These are phyloP conservation scores for Sanghuangporus weigelae DNA, from an alignment of 1,284 basidiomycete genomes.

Conservation along the genomic window DNA sequence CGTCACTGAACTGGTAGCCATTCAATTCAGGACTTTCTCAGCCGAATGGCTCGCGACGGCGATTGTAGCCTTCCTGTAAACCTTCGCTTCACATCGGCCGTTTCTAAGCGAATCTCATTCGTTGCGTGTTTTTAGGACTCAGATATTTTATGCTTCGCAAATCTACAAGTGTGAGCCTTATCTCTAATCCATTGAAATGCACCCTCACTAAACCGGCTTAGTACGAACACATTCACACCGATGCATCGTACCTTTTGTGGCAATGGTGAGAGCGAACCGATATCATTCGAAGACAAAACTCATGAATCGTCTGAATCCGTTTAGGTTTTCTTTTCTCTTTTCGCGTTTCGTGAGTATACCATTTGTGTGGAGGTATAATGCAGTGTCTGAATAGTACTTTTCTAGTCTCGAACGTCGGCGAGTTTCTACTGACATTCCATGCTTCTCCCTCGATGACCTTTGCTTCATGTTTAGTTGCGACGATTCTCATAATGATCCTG, in stretches of 20 bases:
- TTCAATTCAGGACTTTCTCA: conserved; percentile 1
- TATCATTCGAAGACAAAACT: neutral
- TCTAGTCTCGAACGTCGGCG: neutral
- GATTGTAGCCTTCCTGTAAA: conserved; percentile 7
- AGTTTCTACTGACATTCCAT: neutral
- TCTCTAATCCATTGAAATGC: neutral
- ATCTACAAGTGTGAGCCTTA: conserved; percentile 3
- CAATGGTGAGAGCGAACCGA: neutral
- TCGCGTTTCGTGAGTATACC: neutral
- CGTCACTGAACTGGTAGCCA: neutral
- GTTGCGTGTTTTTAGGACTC: neutral
- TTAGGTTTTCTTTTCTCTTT: neutral
- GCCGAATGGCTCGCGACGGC: neutral
- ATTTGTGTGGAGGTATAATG: neutral
- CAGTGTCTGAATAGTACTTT: neutral
- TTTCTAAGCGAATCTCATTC: neutral
- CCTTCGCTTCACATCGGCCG: neutral
- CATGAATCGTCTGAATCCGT: neutral
- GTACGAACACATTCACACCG: neutral
- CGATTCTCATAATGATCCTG: neutral
- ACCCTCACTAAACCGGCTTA: neutral
- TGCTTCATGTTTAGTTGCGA: neutral
- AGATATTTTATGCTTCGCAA: conserved; percentile 8
- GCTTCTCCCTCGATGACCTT: neutral
- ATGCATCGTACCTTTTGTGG: neutral